These are phyloP conservation scores for Trichomonascus vanleenenianus DNA, from an alignment of 805 yeast species.

Conservation along the genomic window DNA sequence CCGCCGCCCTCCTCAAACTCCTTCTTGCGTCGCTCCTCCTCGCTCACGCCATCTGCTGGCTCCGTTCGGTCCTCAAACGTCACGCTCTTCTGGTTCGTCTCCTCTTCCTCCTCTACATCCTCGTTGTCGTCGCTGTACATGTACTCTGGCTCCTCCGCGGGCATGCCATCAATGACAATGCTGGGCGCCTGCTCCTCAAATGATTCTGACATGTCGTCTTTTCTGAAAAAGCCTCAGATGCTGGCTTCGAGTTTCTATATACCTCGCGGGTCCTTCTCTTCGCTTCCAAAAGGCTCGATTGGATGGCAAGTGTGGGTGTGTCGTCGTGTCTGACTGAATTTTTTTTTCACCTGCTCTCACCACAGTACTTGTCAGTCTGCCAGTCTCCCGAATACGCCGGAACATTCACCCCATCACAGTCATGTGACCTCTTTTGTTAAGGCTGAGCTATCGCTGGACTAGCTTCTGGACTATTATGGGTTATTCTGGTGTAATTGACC, in stretches of 20 bases:
- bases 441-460: not conserved
- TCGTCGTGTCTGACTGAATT: not conserved
- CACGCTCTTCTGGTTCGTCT: constrained; percentile 52
- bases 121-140: constrained; percentile 29
- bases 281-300: too few relatives aligned
- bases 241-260: too few relatives aligned
- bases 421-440: too few relatives aligned
- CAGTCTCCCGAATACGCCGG: too few relatives aligned
- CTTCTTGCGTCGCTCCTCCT: constrained; percentile 67
- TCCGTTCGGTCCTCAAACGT: constrained; percentile 67
- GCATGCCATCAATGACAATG: constrained; percentile 64
- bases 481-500: too few relatives aligned
- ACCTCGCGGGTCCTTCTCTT: too few relatives aligned
- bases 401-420: too few relatives aligned
- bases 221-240: too few relatives aligned
- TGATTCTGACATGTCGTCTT: constrained; percentile 47
- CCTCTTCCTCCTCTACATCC: constrained; percentile 27
- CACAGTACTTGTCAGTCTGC: not conserved
- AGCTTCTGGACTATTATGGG: not conserved
- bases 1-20: constrained; percentile 99
- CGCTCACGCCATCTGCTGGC: constrained; percentile 50
- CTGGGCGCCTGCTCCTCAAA: constrained; percentile 80
- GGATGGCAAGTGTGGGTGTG: not conserved
- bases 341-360: not conserved
- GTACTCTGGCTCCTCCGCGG: constrained; percentile 40